Evolutionary conservation across 1,284 basidiomycete species (phyloP), one percentile per base, ranked within the genome.

Genomic region (Cerioporus squamosus): DNA sequence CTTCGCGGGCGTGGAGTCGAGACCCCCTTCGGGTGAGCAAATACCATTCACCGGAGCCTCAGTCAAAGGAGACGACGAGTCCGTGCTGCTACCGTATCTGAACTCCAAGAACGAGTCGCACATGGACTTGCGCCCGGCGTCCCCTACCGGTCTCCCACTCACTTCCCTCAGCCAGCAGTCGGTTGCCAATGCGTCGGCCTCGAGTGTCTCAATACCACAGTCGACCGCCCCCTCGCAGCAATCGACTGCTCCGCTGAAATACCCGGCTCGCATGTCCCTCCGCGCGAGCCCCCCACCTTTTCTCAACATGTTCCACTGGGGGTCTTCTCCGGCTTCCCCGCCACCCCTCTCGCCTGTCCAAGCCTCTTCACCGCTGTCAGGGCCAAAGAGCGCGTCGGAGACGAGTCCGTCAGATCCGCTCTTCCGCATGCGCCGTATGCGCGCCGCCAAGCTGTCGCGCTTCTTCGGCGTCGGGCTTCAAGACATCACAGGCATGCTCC

Each of bases 381-480:
- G 17, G 15, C 46, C 50, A 20, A 24, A 46, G 44, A 51, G 43
- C 47, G 54, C 51, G 43, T 38, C 47, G 12, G 48, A 50, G 36
- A 18, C 51, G 29, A 40, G 49, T 49, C 46, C 57, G 26, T 46
- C 60, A 22, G 47, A 57, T 44, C 57, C 53, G 29, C 51, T 46
- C 50, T 80, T 81, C 69, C 77, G 74, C 45, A 74, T 77, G 51
- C 77, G 79, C 20, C 74, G 79, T 17, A 69, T 76, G n/a, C 78
- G 83, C 40, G 81, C 79, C 20, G 80, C 79, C 55, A 86, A 86
- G 68, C 71, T 86, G 46, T 76, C 79, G 8, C 77, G 78, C 43
- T 86, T 86, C 70, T 86, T 87, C 68, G 86, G 85, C 6, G 83
- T 87, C 31, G 75, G 73, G 29, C 79, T 80, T 64, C 75, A 79